Evolutionary conservation across 2,329 filamentous ascomycete genomes (phyloP), one percentile per base, ranked within the genome.

Genomic region (Botrytis pseudocinerea): DNA sequence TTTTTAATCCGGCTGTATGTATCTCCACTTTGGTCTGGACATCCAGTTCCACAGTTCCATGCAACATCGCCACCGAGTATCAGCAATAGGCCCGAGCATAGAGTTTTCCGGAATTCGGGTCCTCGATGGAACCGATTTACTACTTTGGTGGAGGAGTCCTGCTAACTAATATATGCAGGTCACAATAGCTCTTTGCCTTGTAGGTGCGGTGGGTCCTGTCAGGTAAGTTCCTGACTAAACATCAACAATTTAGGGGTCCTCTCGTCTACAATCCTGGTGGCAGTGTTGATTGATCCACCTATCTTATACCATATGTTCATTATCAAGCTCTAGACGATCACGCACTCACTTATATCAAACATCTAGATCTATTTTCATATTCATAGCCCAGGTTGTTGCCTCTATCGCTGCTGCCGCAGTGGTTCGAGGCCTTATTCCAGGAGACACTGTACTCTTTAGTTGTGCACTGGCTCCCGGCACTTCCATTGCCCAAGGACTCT

Each of bases 1-100:
- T 86, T n/a, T 87, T 87, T 78, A 87, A 87, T 70, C 85, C 85
- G 1, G 82, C 82, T 51, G 83, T 69, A 38, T 82, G 82, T 2
- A 72, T 51, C 14, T 46, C 63, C 63, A 82, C 78, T 22, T 79
- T 83, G 79, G 76, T 77, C n/a, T 76, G 83, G 28, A 77, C 81
- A 59, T 81, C 16, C 80, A 79, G 22, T 72, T 83, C 10, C 77
- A 79, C 8, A 66, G 51, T 57, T 77, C 22, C 12, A 40, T 59
- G 54, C 81, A 10, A 78, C 7, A n/a, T 66, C 51, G 64, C 46
- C 46, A 54, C 32, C 46, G 64, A 54, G 64, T 54, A 68, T 68
- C 64, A 68, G 64, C 25, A 54, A 40, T 54, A 28, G 46, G 64
- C 64, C 64, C 64, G 46, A 68, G 64, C 64, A 68, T 54, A 68